Evolutionary conservation across 176 grass and related monocot species (phyloP).

Genomic region (Tuctoria greenei): DNA sequence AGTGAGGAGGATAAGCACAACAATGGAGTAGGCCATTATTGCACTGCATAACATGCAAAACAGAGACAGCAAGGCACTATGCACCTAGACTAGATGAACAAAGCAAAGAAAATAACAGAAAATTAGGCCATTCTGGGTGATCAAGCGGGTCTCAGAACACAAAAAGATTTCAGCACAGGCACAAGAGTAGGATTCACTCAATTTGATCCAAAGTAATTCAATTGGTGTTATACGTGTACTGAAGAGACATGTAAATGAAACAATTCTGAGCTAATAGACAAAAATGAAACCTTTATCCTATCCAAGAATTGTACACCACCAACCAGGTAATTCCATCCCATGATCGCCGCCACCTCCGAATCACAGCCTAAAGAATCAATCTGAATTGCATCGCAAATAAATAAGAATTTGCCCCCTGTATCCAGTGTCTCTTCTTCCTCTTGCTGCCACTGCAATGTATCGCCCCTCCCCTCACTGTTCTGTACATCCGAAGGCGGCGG

Average conservation of each 20-base stretch:
- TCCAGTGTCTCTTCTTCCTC: constrained; percentile 34
- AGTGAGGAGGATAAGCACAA: neutral
- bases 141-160: neutral
- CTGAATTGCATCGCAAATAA: constrained; percentile 47
- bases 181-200: constrained; percentile 9
- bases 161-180: neutral
- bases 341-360: constrained; percentile 21
- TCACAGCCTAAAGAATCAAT: constrained; percentile 51
- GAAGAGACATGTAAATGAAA: constrained; percentile 49
- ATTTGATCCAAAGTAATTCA: constrained; percentile 46
- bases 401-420: constrained; percentile 43
- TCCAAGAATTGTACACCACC: constrained; percentile 67
- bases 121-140: neutral
- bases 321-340: constrained; percentile 52
- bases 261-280: constrained; percentile 49
- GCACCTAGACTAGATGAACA: neutral
- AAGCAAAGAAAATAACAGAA: neutral
- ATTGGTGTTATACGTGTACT: constrained; percentile 43
- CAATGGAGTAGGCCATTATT: constrained; percentile 3
- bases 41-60: neutral
- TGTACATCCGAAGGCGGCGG: constrained; percentile 64
- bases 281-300: constrained; percentile 59
- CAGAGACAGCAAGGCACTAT: neutral
- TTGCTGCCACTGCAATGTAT: constrained; percentile 25
- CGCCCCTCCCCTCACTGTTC: constrained; percentile 46